phyloP scores from a whole-genome alignment of 345 rosid genomes.

The Xanthoceras sorbifolium region DNA sequence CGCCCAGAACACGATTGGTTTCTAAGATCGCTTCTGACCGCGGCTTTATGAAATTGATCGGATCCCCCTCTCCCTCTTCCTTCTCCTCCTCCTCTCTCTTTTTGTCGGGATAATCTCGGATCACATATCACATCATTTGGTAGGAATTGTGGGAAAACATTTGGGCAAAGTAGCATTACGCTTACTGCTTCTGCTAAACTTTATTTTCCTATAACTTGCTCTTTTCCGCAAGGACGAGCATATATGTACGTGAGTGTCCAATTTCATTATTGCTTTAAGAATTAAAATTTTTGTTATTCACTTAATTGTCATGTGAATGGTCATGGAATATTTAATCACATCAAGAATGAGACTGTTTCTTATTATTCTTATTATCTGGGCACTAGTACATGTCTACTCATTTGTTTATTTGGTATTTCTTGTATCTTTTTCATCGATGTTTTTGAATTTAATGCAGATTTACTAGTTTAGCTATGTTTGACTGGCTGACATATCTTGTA shows the following conservation, averaged over 20 bases:
- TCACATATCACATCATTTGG: too few relatives aligned
- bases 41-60: neutral
- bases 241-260: too few relatives aligned
- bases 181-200: too few relatives aligned
- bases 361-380: neutral
- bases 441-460: neutral
- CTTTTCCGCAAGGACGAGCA: too few relatives aligned
- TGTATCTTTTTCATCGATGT: neutral
- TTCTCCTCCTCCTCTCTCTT: neutral
- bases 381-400: neutral
- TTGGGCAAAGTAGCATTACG: too few relatives aligned
- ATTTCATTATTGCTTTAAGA: too few relatives aligned
- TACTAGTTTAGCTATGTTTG: slow-evolving; percentile 18
- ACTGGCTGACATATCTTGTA: slow-evolving; percentile 25
- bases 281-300: neutral
- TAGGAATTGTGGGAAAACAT: too few relatives aligned
- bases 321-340: neutral
- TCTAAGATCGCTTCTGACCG: neutral
- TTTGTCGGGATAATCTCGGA: neutral
- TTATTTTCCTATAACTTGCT: too few relatives aligned
- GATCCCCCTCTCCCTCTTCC: too few relatives aligned
- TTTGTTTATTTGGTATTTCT: neutral
- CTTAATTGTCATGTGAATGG: neutral
- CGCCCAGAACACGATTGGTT: neutral
- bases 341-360: neutral